These are phyloP conservation scores for Pseudogymnoascus sp. DNA, from an alignment of 2,329 filamentous ascomycete species.

Conservation along the genomic window DNA sequence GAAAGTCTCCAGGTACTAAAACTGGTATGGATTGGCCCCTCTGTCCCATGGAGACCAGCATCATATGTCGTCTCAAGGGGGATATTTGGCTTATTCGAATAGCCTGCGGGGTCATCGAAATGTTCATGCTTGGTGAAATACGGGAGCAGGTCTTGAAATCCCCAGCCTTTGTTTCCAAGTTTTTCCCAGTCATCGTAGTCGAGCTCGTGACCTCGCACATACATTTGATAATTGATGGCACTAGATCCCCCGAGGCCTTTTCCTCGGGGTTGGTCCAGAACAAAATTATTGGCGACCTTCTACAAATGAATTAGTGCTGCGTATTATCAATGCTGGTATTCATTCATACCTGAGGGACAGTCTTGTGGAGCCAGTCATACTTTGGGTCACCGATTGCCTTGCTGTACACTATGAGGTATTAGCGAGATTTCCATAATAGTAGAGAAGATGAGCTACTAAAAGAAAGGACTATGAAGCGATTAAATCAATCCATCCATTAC, in stretches of 20 bases:
- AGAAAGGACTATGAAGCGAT: not conserved
- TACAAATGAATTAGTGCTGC: not conserved
- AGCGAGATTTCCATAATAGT: not conserved
- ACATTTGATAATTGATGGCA: constrained; percentile 32
- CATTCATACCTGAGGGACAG: constrained; percentile 14
- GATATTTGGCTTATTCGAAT: constrained; percentile 14
- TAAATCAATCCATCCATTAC: not conserved
- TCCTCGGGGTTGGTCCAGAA: constrained; percentile 24
- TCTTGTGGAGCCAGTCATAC: constrained; percentile 17
- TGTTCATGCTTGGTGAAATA: constrained; percentile 35
- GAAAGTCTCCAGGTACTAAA: constrained; percentile 15
- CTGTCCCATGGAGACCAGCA: constrained; percentile 14
- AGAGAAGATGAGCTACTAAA: not conserved
- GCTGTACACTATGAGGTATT: not conserved
- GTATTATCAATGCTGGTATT: not conserved
- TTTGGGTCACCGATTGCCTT: constrained; percentile 13
- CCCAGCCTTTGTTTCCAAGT: constrained; percentile 38
- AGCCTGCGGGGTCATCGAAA: constrained; percentile 13
- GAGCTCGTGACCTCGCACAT: constrained; percentile 16
- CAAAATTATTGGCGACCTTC: not conserved
- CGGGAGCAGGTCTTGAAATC: constrained; percentile 34
- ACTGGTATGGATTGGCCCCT: constrained; percentile 16
- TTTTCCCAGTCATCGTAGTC: constrained; percentile 36
- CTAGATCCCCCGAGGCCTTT: constrained; percentile 31
- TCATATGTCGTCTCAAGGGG: constrained; percentile 13